A percentile compares a stretch with the other conserved stretches of the same genome.
phyloP scores from a whole-genome alignment of 140 eudicot species.

The Stevia rebaudiana region DNA sequence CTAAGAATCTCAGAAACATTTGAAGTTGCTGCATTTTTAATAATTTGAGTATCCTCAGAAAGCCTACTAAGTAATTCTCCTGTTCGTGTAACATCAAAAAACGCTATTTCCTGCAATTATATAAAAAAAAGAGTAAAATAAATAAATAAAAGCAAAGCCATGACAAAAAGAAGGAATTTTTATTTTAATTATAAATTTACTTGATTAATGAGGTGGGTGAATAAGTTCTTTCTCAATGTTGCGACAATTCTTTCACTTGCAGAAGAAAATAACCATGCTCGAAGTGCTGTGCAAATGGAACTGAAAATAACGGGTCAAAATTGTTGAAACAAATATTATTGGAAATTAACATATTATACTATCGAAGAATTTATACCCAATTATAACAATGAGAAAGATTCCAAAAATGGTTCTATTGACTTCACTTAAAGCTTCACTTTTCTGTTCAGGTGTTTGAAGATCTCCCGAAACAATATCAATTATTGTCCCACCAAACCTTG shows the following conservation, averaged over 20 bases:
- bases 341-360: neutral
- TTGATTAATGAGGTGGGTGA: conserved; percentile 68
- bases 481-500: conserved; percentile 80
- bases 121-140: neutral
- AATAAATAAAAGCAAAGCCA: neutral
- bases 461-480: conserved; percentile 85
- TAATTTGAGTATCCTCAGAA: conserved; percentile 77
- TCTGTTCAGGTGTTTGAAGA: conserved; percentile 63
- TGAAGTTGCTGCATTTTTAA: conserved; percentile 78
- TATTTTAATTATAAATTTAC: conserved; percentile 30
- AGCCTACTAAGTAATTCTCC: conserved; percentile 83
- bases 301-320: conserved; percentile 37
- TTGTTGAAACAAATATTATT: neutral
- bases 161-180: neutral
- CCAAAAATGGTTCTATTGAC: conserved; percentile 65
- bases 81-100: conserved; percentile 74
- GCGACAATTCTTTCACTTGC: conserved; percentile 96
- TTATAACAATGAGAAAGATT: conserved; percentile 56
- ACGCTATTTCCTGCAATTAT: conserved; percentile 59
- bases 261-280: conserved; percentile 83
- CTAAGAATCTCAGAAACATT: conserved; percentile 76
- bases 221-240: conserved; percentile 60
- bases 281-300: conserved; percentile 64
- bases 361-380: conserved; percentile 49
- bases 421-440: conserved; percentile 51